Conservation (phyloP, 2,329 filamentous ascomycete species). For the Karstenula rhodostoma region DNA sequence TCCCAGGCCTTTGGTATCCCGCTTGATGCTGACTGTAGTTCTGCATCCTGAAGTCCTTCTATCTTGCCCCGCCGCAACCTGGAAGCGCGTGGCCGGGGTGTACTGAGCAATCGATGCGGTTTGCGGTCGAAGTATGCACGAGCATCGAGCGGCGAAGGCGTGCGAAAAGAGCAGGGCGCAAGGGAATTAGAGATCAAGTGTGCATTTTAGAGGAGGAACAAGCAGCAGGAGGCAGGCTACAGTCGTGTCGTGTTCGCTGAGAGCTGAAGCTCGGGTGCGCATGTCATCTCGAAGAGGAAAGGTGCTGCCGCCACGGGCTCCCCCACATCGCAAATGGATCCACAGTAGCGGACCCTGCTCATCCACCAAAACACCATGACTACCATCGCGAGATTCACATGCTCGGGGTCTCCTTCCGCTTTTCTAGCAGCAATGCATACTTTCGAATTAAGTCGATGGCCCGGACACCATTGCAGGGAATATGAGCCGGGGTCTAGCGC, state of each 20-base stretch:
- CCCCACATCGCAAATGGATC: slow-evolving; percentile 2
- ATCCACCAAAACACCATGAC: slow-evolving; percentile 1
- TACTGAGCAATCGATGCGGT: neutral
- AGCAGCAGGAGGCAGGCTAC: slow-evolving; percentile 28
- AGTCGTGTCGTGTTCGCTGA: slow-evolving; percentile 27
- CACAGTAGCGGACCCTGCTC: neutral
- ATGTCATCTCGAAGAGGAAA: slow-evolving; percentile 22
- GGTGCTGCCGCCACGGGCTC: slow-evolving; percentile 30
- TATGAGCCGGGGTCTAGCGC: neutral
- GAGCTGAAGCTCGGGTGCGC: slow-evolving; percentile 30
- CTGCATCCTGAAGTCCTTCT: slow-evolving; percentile 35
- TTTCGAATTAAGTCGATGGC: neutral
- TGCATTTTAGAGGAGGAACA: slow-evolving; percentile 24
- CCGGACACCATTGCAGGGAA: neutral
- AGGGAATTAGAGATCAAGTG: slow-evolving; percentile 14
- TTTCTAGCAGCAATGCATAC: neutral
- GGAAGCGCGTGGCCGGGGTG: slow-evolving; percentile 8
- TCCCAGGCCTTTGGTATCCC: slow-evolving; percentile 43
- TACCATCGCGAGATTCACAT: neutral
- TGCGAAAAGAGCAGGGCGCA: slow-evolving; percentile 10
- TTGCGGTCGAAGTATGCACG: neutral
- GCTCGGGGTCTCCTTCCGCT: neutral
- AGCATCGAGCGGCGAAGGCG: slow-evolving; percentile 14
- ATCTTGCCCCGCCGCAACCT: neutral
- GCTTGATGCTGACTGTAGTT: slow-evolving; percentile 37